Percentiles rank a stretch among this genome's conserved stretches.
phyloP scores from a whole-genome alignment of 2,329 filamentous ascomycete species.

The Hypoxylon sp. region DNA sequence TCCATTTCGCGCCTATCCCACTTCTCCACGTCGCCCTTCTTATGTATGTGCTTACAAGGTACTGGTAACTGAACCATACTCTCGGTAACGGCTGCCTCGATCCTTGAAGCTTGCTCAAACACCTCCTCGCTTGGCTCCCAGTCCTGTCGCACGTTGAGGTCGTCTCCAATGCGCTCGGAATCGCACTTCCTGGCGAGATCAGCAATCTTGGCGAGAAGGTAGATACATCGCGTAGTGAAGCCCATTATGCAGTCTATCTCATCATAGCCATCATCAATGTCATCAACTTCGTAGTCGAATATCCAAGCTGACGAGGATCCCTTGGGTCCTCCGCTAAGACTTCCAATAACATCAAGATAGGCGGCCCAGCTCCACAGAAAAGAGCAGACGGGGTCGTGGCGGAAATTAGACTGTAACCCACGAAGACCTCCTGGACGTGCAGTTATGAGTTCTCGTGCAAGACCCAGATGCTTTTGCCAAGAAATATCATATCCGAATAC shows the following conservation, averaged over 20 bases:
- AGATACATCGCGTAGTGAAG: constrained; percentile 80
- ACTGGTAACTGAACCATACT: constrained; percentile 63
- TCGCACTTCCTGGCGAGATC: constrained; percentile 80
- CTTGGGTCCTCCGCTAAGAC: constrained; percentile 73
- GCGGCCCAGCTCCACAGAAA: constrained; percentile 88
- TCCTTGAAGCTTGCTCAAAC: constrained; percentile 68
- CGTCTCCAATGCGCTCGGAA: constrained; percentile 70
- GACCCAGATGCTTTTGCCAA: constrained; percentile 84
- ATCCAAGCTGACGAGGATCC: constrained; percentile 67
- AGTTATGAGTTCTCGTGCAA: constrained; percentile 82
- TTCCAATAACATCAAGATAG: constrained; percentile 85
- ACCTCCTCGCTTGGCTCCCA: constrained; percentile 73
- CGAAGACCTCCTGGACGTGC: constrained; percentile 65
- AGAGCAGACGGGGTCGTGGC: constrained; percentile 73
- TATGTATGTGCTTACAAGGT: constrained; percentile 64
- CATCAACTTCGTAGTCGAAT: constrained; percentile 66
- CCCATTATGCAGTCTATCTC: constrained; percentile 87
- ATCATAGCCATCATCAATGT: constrained; percentile 68
- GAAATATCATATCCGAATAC: constrained; percentile 85
- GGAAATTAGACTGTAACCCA: constrained; percentile 68
- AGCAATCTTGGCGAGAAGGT: constrained; percentile 79
- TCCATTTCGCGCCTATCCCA: constrained; percentile 76
- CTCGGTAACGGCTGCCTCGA: constrained; percentile 74
- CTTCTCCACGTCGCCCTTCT: constrained; percentile 65
- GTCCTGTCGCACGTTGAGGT: constrained; percentile 64